Evolutionary conservation across 2,329 filamentous ascomycete species (phyloP).

Genomic region (Fusarium haematococcum): DNA sequence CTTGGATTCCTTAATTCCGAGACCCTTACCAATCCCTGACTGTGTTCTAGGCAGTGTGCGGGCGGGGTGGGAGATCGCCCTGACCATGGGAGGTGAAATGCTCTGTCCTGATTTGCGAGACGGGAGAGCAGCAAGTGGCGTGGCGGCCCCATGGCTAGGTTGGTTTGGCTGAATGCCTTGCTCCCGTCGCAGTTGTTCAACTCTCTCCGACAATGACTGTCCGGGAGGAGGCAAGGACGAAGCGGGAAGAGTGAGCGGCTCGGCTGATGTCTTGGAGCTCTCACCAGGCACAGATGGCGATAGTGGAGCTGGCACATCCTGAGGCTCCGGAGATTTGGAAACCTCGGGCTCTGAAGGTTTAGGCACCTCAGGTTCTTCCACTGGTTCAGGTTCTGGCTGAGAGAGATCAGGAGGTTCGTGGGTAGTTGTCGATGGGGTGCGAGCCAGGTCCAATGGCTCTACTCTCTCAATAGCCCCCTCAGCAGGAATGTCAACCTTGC

Average conservation of each 20-base stretch:
- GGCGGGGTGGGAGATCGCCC: conserved; percentile 65
- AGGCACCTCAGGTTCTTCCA: conserved; percentile 5
- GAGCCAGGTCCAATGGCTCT: conserved; percentile 63
- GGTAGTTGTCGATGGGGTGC: conserved; percentile 46
- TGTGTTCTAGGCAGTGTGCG: conserved; percentile 60
- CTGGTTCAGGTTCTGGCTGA: not conserved
- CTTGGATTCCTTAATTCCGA: conserved; percentile 51
- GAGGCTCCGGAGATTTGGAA: not conserved
- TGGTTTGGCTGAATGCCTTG: conserved; percentile 50
- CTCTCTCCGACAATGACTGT: conserved; percentile 56
- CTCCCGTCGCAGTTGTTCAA: conserved; percentile 65
- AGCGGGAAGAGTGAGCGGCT: conserved; percentile 18
- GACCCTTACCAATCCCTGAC: conserved; percentile 57
- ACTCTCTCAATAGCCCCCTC: conserved; percentile 58
- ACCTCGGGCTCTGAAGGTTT: not conserved
- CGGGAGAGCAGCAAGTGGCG: conserved; percentile 42
- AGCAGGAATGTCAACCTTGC: conserved; percentile 45
- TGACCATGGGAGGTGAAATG: conserved; percentile 65
- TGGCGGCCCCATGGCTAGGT: conserved; percentile 47
- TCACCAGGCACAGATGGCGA: conserved; percentile 38
- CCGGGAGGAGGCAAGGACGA: conserved; percentile 26
- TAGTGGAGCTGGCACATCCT: conserved; percentile 25
- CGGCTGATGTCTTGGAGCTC: conserved; percentile 16
- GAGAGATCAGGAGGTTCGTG: conserved; percentile 22
- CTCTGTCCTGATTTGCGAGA: conserved; percentile 59